Conservation (phyloP, 768 basidiomycete genomes). For the Podaxis sp. region DNA sequence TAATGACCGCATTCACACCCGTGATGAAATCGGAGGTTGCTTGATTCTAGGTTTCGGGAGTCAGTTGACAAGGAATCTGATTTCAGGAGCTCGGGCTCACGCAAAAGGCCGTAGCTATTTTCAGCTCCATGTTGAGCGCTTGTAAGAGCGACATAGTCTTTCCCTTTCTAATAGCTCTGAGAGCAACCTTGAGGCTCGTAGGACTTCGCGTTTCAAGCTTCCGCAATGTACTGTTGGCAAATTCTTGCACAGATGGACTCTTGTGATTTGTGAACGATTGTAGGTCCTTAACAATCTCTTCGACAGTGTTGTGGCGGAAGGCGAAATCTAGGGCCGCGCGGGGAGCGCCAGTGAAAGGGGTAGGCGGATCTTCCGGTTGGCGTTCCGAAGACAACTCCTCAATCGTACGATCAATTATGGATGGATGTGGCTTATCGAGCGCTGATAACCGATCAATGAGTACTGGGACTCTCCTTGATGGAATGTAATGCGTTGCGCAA, state of each 20-base stretch:
- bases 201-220: conserved; percentile 75
- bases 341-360: conserved; percentile 56
- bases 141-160: conserved; percentile 58
- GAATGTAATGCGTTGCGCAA: conserved; percentile 91
- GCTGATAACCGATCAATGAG: conserved; percentile 69
- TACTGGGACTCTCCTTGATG: conserved; percentile 69
- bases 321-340: conserved; percentile 80
- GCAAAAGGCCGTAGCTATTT: conserved; percentile 86
- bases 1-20: conserved; percentile 73
- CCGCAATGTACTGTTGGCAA: conserved; percentile 73
- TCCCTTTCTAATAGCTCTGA: conserved; percentile 77
- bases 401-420: conserved; percentile 54
- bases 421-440: conserved; percentile 44
- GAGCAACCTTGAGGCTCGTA: conserved; percentile 89
- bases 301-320: conserved; percentile 72
- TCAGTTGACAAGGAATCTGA: conserved; percentile 17
- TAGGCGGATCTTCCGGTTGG: conserved; percentile 51
- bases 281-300: conserved; percentile 66
- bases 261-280: conserved; percentile 37
- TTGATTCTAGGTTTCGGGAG: conserved; percentile 50
- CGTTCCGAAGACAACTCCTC: conserved; percentile 74
- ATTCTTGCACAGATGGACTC: conserved; percentile 52
- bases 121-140: conserved; percentile 81
- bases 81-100: conserved; percentile 49
- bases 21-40: conserved; percentile 81